A percentile compares a stretch with the other conserved stretches of the same genome.
These are phyloP conservation scores for Erythrobasidium yunnanense DNA, from an alignment of 768 basidiomycete species.

Conservation along the genomic window DNA sequence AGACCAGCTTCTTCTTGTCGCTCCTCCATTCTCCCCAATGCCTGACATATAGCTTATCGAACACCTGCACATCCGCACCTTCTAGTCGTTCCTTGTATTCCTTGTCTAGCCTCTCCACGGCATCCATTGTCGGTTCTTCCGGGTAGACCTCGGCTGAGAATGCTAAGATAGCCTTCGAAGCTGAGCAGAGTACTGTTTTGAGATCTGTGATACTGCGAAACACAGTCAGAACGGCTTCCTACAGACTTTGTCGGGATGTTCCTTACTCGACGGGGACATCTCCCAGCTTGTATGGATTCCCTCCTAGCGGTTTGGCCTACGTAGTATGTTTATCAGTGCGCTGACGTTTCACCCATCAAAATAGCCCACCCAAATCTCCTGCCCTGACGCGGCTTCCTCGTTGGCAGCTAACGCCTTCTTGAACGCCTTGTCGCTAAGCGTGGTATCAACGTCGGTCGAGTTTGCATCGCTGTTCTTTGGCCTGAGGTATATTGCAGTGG, in stretches of 20 bases:
- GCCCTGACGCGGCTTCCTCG: conserved; percentile 28
- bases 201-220: conserved; percentile 29
- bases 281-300: conserved; percentile 31
- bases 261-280: conserved; percentile 35
- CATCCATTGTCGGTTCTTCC: conserved; percentile 58
- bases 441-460: conserved; percentile 26
- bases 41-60: conserved; percentile 57
- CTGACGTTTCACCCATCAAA: not conserved
- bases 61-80: conserved; percentile 53
- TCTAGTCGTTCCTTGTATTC: conserved; percentile 53
- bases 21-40: conserved; percentile 65
- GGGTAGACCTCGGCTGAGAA: conserved; percentile 73
- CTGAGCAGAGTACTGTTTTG: conserved; percentile 7
- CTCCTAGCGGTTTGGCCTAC: conserved; percentile 28
- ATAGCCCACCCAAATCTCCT: conserved; percentile 28
- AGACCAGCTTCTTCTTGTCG: conserved; percentile 61
- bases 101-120: conserved; percentile 60
- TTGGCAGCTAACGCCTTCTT: not conserved
- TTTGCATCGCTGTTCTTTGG: not conserved
- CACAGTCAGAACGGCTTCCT: not conserved
- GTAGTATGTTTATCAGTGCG: not conserved
- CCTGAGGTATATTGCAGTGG: conserved; percentile 30
- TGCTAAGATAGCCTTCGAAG: conserved; percentile 56
- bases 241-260: not conserved
- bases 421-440: conserved; percentile 23